Evolutionary conservation across 2,329 filamentous ascomycete species (phyloP), one percentile per base, ranked within the genome.

Genomic region (Fusarium abutilonis): DNA sequence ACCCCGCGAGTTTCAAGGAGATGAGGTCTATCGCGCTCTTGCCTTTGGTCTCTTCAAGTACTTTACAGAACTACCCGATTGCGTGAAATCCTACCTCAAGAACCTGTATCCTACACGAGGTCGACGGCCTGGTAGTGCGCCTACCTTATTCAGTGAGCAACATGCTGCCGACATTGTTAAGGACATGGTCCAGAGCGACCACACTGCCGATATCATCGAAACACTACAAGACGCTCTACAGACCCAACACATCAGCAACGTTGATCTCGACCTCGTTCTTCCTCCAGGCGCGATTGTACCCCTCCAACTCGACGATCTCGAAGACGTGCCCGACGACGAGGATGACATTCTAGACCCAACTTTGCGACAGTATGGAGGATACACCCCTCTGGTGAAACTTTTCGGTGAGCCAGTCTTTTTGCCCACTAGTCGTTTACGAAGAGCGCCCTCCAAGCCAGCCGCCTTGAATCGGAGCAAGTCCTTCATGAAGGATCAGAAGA

Each of bases 21-120:
- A 98, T 75, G 94, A 98, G 76, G 83, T 96, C 64, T 96, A 90
- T 77, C 89, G 95, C 41, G 95, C 90, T 15, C 83, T 99, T 52
- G 95, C 94, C 43, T 96, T 98, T 76, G 93, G 92, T 53, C 82
- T 99, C 67, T 90, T 89, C 80, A 97, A 96, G 75, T 99, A 97
- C 81, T 98, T 97, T 74, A 85, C 86, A 60, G 94, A 98, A 77
- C 82, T 99, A 48, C 88, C 93, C 19, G 85, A 90, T 51, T 81
- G 84, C 34, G 89, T 93, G 72, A 96, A 92, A 80, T 82, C 82
- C 69, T 83, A 87, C 59, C 83, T 96, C 75, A 86, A 82, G 66
- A 82, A 82, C 67, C 76, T 80, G 34, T 86, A 85, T 65, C 82
- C 83, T 34, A 80, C 82, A 13, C 76, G 82, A 69, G 81, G 81